phyloP scores from a whole-genome alignment of 2,329 filamentous ascomycete genomes.

The Colletotrichum musae region DNA sequence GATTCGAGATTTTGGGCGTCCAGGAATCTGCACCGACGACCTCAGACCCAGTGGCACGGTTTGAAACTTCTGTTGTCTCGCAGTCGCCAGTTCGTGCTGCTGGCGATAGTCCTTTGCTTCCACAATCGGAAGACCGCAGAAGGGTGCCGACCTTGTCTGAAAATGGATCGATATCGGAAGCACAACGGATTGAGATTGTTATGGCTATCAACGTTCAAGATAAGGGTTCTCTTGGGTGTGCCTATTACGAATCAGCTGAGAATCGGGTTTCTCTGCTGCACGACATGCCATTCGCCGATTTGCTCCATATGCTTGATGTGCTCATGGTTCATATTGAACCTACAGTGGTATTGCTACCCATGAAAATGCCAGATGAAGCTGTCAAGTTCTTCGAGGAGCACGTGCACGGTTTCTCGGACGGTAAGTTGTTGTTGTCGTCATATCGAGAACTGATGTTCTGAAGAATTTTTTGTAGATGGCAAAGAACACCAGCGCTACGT shows the following conservation, averaged over 20 bases:
- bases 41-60: no score
- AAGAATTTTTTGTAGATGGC: neutral
- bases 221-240: constrained; percentile 83
- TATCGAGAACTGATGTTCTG: neutral
- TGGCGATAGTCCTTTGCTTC: no score
- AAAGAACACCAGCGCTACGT: constrained; percentile 44
- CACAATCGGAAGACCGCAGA: no score
- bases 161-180: neutral
- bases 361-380: constrained; percentile 60
- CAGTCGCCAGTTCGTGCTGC: no score
- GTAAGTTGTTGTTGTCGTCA: constrained; percentile 3
- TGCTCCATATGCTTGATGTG: constrained; percentile 61
- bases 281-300: constrained; percentile 60
- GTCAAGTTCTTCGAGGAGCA: constrained; percentile 48
- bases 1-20: no score
- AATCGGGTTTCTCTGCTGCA: constrained; percentile 82
- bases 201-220: constrained; percentile 85
- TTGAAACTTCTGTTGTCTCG: no score
- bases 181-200: constrained; percentile 69
- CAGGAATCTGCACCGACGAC: no score
- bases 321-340: constrained; percentile 69
- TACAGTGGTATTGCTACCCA: constrained; percentile 68
- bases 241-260: constrained; percentile 82
- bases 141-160: neutral
- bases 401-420: constrained; percentile 30